Evolutionary conservation across 2,329 filamentous ascomycete genomes (phyloP).

Genomic region (Curvularia hawaiiensis): DNA sequence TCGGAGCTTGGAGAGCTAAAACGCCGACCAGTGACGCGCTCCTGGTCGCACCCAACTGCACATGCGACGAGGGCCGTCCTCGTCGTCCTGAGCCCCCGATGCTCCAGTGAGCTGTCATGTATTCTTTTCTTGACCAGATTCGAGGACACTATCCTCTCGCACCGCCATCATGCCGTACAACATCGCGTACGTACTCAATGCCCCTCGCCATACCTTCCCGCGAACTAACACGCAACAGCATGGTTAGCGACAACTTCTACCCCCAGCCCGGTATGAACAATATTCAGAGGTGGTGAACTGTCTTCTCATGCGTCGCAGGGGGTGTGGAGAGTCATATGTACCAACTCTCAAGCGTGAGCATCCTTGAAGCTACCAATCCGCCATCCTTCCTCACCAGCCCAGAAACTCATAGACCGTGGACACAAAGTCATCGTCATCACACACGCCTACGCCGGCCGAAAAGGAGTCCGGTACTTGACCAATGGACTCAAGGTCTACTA

Average conservation of each 20-base stretch:
- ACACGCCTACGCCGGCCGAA: constrained; percentile 89
- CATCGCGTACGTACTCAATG: constrained; percentile 62
- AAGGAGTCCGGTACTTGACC: constrained; percentile 91
- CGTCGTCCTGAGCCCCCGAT: neutral
- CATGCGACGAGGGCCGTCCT: constrained; percentile 7
- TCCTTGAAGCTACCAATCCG: neutral
- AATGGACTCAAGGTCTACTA: constrained; percentile 99
- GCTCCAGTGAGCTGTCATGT: constrained; percentile 31
- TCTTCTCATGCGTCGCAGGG: constrained; percentile 53
- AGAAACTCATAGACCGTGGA: constrained; percentile 94
- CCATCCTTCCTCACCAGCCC: constrained; percentile 18
- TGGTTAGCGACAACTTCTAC: constrained; percentile 99
- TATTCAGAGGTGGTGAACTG: neutral
- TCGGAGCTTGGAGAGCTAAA: constrained; percentile 25
- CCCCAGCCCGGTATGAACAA: constrained; percentile 74
- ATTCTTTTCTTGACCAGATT: constrained; percentile 12
- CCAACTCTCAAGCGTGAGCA: constrained; percentile 77
- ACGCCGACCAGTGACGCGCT: constrained; percentile 35
- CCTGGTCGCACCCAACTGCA: constrained; percentile 1
- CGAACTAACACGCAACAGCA: constrained; percentile 54
- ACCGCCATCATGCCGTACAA: constrained; percentile 66
- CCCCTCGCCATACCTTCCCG: neutral
- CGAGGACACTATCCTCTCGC: constrained; percentile 29
- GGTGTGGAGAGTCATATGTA: constrained; percentile 99
- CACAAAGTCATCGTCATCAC: constrained; percentile 99